Conservation (phyloP, 345 rosid species). For the Lepidium didymum region DNA sequence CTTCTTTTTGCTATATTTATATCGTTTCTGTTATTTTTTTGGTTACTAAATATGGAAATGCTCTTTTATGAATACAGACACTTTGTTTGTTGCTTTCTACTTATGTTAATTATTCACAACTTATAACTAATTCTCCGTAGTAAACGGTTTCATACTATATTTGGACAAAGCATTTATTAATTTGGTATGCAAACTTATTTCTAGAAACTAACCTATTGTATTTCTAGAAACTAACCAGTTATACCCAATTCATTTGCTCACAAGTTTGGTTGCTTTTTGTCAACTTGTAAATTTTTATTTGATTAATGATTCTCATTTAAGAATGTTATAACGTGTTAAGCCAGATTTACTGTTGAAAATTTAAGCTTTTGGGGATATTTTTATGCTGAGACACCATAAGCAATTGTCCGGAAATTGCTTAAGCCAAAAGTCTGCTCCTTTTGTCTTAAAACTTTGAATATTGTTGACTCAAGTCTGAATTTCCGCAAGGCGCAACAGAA, state of each 20-base stretch:
- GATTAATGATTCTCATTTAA: too few relatives aligned
- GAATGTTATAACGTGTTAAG: neutral
- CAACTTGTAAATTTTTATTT: constrained; percentile 1
- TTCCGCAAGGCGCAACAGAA: constrained; percentile 7
- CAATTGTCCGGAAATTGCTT: constrained; percentile 22
- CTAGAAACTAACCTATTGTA: neutral
- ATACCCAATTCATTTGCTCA: too few relatives aligned
- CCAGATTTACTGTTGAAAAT: neutral
- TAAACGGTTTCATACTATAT: neutral
- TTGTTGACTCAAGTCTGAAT: constrained; percentile 29
- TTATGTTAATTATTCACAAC: neutral
- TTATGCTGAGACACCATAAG: constrained; percentile 1
- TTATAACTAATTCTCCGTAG: too few relatives aligned
- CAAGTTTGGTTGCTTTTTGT: neutral
- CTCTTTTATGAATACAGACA: constrained; percentile 8
- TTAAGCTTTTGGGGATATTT: neutral
- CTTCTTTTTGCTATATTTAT: neutral
- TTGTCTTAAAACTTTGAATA: constrained; percentile 24
- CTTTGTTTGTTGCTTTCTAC: neutral
- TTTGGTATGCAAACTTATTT: neutral
- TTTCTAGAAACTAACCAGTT: neutral
- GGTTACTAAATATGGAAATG: constrained; percentile 8
- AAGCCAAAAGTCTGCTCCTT: constrained; percentile 21
- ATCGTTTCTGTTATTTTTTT: neutral
- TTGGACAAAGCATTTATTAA: neutral